These are phyloP conservation scores for Fusarium sp. DNA, from an alignment of 2,329 filamentous ascomycete species.

Conservation along the genomic window DNA sequence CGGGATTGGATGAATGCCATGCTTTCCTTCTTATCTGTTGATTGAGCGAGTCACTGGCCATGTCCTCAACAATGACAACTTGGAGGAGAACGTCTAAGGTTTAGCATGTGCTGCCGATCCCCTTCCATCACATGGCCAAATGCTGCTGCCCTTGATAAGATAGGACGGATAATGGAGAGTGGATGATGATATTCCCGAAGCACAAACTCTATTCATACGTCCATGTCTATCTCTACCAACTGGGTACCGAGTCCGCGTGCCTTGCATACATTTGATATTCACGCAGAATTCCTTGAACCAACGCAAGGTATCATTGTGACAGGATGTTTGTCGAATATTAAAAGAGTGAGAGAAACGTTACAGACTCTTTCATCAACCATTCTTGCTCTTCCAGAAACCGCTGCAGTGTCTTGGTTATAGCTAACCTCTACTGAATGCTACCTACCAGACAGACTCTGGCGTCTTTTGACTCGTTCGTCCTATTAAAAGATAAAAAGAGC, in stretches of 20 bases:
- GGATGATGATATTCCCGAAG: neutral
- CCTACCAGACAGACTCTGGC: neutral
- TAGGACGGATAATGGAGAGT: neutral
- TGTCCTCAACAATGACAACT: constrained; percentile 9
- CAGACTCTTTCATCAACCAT: constrained; percentile 9
- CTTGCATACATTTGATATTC: constrained; percentile 2
- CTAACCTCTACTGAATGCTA: neutral
- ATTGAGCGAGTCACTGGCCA: constrained; percentile 12
- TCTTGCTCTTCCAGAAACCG: constrained; percentile 12
- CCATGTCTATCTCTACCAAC: neutral
- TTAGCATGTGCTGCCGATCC: constrained; percentile 23
- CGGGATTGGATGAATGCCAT: constrained; percentile 14
- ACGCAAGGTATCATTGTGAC: neutral
- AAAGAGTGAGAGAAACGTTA: constrained; percentile 12
- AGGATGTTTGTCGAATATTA: constrained; percentile 6
- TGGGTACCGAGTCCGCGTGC: neutral
- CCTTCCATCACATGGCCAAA: neutral
- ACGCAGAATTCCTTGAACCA: neutral
- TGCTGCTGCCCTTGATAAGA: constrained; percentile 2
- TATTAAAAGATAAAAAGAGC: neutral
- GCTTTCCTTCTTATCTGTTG: constrained; percentile 8
- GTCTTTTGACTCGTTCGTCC: neutral
- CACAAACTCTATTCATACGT: neutral
- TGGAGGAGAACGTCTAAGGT: neutral
- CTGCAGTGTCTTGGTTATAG: constrained; percentile 6